Percentiles rank a stretch among this genome's conserved stretches.
These are phyloP conservation scores for Allomyces arbusculus DNA, from an alignment of 192 early-diverging fungal species.

Conservation along the genomic window DNA sequence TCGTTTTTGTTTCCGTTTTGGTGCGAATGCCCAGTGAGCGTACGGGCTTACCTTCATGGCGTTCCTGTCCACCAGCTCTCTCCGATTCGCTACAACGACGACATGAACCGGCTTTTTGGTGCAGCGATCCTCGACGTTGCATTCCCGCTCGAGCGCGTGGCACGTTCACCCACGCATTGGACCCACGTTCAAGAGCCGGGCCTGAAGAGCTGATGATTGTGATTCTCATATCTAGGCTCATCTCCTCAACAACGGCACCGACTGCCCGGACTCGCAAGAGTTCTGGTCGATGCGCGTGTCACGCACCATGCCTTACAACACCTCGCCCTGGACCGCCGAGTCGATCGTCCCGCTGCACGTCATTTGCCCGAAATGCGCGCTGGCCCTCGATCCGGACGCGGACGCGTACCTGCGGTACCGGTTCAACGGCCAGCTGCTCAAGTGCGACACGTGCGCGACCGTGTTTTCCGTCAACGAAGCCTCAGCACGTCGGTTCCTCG, in stretches of 20 bases:
- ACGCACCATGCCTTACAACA: constrained; percentile 12
- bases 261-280: constrained; percentile 8
- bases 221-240: constrained; percentile 13
- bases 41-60: too few relatives aligned
- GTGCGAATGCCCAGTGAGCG: too few relatives aligned
- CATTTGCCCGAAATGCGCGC: background rate
- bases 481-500: constrained; percentile 10
- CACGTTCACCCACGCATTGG: constrained; percentile 2
- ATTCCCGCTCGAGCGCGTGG: constrained; percentile 25
- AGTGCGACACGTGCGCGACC: constrained; percentile 8
- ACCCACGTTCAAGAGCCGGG: constrained; percentile 11
- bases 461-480: constrained; percentile 7
- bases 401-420: constrained; percentile 10
- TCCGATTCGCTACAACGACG: constrained; percentile 35
- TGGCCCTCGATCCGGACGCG: too few relatives aligned
- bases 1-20: too few relatives aligned
- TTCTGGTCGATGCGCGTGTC: constrained; percentile 12
- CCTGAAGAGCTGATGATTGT: constrained; percentile 15
- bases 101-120: constrained; percentile 25
- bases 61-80: constrained; percentile 23
- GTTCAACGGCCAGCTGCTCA: constrained; percentile 11
- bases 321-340: constrained; percentile 9
- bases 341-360: background rate
- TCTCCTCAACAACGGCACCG: constrained; percentile 15
- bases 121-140: constrained; percentile 13